Base-by-base conservation (phyloP, 495 filamentous ascomycete genomes). In the Penicillium soppii region DNA sequence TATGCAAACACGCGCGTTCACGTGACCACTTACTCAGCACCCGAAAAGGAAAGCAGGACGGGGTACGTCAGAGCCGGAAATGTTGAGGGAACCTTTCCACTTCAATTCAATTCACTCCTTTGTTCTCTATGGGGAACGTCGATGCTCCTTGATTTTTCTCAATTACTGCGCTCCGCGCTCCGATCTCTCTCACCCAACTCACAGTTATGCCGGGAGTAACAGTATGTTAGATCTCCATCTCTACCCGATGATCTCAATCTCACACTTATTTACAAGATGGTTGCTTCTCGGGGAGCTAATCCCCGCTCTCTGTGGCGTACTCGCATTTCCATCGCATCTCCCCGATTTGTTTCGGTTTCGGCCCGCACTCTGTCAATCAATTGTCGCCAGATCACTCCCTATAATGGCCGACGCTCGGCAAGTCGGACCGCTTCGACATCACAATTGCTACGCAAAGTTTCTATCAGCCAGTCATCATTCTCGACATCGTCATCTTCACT, bases 401-500 rank as follows among this genome's bases (percentile, higher is more conserved):
- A 52, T 52, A 56, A 57, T 65, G 58, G 56, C 42, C 19, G 43
- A 37, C 50, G 43, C 25, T 37, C 57, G 20, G 51, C 61, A 47
- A 29, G 50, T 33, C 35, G 54, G 42, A 36, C 27, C 43, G 10
- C 39, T 46, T 48, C 46, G 21, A 47, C 50, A 25, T 57, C 54
- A 23, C 25, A 54, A 45, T 41, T 44, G 52, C 25, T 54, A 47
- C 47, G 56, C 56, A 65, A 57, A 52, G 53, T 43, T 13, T 10
- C 47, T 4, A 32, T 32, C 32, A 41, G 35, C 19, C 39, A 26
- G 13, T 40, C 64, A 4, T 64, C 70, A 1, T 78, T 73, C 52
- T 75, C 70, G 10, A 70, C 73, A 8, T 68, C 69, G 7, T 53
- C 74, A 7, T 67, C 67, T 12, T 52, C 72, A 9, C 53, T 58